phyloP scores from a whole-genome alignment of 768 basidiomycete genomes.

The Leccinum truebloodii region DNA sequence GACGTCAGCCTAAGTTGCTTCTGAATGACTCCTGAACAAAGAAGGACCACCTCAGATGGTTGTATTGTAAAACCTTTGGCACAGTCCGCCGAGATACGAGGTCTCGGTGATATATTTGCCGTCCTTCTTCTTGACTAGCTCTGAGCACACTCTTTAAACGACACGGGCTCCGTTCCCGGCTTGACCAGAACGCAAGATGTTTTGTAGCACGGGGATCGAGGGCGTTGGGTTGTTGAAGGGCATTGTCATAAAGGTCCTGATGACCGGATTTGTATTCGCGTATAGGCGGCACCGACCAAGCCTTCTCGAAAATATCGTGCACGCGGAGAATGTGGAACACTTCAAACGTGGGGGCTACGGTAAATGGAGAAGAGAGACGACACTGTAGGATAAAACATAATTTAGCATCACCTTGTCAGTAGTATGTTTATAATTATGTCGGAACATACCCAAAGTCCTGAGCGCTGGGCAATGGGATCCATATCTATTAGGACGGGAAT shows the following conservation, averaged over 20 bases:
- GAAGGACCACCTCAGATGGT: neutral
- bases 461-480: constrained; percentile 39
- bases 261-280: constrained; percentile 35
- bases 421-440: neutral
- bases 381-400: too few relatives aligned
- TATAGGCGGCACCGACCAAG: constrained; percentile 28
- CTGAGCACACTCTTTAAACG: constrained; percentile 44
- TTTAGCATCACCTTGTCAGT: too few relatives aligned
- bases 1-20: too few relatives aligned
- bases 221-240: constrained; percentile 22
- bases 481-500: constrained; percentile 55
- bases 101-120: constrained; percentile 30
- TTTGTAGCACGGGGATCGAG: constrained; percentile 27
- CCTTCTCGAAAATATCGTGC: constrained; percentile 37
- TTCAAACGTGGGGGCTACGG: constrained; percentile 39
- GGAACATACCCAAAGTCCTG: constrained; percentile 38
- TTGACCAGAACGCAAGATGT: constrained; percentile 34
- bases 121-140: constrained; percentile 29
- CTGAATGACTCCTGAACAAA: constrained; percentile 33
- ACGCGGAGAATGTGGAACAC: constrained; percentile 42
- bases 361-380: too few relatives aligned
- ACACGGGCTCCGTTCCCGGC: constrained; percentile 44
- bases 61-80: constrained; percentile 25
- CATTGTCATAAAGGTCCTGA: constrained; percentile 7
- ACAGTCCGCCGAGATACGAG: constrained; percentile 43